These are phyloP conservation scores for Ephemerocybe angulata DNA, from an alignment of 768 basidiomycete species.

Conservation along the genomic window DNA sequence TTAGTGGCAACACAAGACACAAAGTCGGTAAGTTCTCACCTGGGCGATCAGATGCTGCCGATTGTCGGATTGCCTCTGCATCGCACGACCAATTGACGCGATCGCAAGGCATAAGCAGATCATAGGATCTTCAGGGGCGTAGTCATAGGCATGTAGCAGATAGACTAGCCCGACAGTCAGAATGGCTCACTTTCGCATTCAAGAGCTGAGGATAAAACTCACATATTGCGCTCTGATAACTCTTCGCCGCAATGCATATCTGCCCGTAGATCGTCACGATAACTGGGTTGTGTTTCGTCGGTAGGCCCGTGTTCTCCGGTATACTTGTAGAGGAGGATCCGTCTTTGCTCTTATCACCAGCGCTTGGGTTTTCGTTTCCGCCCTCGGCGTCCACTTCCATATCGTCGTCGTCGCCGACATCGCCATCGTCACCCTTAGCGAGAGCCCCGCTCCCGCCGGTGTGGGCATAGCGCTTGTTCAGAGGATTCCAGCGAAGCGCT, in stretches of 20 bases:
- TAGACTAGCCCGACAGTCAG: conserved; percentile 59
- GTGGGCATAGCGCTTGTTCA: conserved; percentile 55
- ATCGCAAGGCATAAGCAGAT: conserved; percentile 80
- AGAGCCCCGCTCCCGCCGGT: conserved; percentile 32
- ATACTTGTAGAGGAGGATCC: not conserved
- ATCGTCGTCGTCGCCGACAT: conserved; percentile 24
- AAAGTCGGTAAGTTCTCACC: conserved; percentile 19
- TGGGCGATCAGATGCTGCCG: conserved; percentile 85
- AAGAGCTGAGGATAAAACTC: conserved; percentile 27
- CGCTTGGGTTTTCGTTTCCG: not conserved
- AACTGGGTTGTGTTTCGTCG: conserved; percentile 69
- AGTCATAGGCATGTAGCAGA: conserved; percentile 82
- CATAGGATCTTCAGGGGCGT: conserved; percentile 79
- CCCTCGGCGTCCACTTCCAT: conserved; percentile 13
- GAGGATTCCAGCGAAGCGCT: conserved; percentile 55
- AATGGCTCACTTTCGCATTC: conserved; percentile 61
- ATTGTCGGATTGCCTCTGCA: conserved; percentile 94
- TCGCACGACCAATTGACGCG: conserved; percentile 83
- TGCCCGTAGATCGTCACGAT: conserved; percentile 77
- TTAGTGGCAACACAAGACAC: not conserved
- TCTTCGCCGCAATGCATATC: conserved; percentile 77
- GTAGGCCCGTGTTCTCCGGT: conserved; percentile 35
- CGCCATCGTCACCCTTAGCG: conserved; percentile 28
- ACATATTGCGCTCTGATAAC: conserved; percentile 92
- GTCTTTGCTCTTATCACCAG: conserved; percentile 10